Conservation (phyloP, 1,284 basidiomycete species). For the Sanghuangporus baumii region DNA sequence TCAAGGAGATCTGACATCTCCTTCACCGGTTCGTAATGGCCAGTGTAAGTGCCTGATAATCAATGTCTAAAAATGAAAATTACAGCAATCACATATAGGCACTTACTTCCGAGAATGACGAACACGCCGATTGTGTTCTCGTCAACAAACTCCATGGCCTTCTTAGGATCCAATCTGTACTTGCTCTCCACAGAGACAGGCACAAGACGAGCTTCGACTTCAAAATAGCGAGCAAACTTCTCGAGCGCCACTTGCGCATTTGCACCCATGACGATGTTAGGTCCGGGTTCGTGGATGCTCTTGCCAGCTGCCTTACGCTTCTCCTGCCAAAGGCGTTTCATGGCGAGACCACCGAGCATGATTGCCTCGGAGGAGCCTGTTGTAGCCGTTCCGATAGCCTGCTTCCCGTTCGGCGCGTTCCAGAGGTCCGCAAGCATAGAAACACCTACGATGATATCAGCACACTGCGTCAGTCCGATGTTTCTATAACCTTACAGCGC, state of each 20-base stretch:
- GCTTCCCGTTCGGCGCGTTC: conserved; percentile 73
- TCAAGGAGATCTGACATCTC: conserved; percentile 84
- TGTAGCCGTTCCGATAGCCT: conserved; percentile 87
- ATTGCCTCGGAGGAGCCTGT: conserved; percentile 93
- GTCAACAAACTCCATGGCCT: conserved; percentile 83
- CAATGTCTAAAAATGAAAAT: background rate
- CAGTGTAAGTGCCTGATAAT: conserved; percentile 75
- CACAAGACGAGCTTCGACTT: conserved; percentile 81
- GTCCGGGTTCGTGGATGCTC: conserved; percentile 78
- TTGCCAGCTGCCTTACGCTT: conserved; percentile 84
- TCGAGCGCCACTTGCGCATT: conserved; percentile 87
- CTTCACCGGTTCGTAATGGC: conserved; percentile 89
- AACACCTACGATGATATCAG: conserved; percentile 34
- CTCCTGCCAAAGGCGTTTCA: conserved; percentile 94
- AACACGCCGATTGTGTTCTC: conserved; percentile 89
- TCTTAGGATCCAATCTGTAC: conserved; percentile 81
- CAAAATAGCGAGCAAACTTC: conserved; percentile 91
- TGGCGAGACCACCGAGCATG: conserved; percentile 88
- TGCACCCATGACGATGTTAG: conserved; percentile 74
- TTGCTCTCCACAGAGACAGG: conserved; percentile 71
- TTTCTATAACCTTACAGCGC: conserved; percentile 42
- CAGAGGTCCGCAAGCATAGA: conserved; percentile 91
- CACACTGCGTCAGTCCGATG: background rate
- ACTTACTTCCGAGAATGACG: conserved; percentile 68
- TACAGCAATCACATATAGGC: conserved; percentile 22